Base-by-base conservation (phyloP, 164 flowering plant genomes). In the Stephania cephalantha region DNA sequence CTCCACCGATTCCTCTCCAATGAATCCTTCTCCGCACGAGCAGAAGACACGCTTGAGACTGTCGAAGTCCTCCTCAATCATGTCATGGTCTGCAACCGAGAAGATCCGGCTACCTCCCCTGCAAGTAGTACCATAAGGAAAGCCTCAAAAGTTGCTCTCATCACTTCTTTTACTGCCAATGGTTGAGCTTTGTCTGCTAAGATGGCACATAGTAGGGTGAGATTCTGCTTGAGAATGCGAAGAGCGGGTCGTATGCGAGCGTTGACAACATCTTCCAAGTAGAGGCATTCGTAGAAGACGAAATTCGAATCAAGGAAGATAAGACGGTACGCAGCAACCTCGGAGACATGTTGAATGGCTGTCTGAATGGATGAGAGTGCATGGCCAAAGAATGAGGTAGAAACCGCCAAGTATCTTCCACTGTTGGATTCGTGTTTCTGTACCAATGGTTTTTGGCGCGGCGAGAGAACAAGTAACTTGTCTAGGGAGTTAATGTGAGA, bases 101-200 rank as follows among this genome's bases (percentile, higher is more conserved):
- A 92, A 94, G 1, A 79, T 74, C 42, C 99, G 75, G 18, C 83
- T 63, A 63, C 78, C 64, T 12, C 99, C 99, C 99, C 99, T 0
- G 99, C 99, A 45, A 96, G 88, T 78, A 96, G 73, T 64, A 91
- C 95, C 94, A 86, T 92, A 8, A 94, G 87, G 83, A 72, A 93
- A 10, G 92, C 90, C 79, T 96, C 99, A 70, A 90, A 92, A 0
- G 94, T 81, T 17, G 98, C 98, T 77, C 82, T 90, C 94, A 92
- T 88, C 7, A 96, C 91, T 76, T 92, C 95, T 69, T 83, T 92
- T 25, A 91, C 77, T 1, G 97, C 99, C 42, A 86, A 10, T 3
- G 91, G 85, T 73, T 91, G 97, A 13, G 91, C 93, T 30, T 78
- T 64, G 55, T 94, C 97, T 1, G 86, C 87, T 6, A 94, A 83